phyloP scores from a whole-genome alignment of 805 yeast species.

The Ogataea trehalophila region DNA sequence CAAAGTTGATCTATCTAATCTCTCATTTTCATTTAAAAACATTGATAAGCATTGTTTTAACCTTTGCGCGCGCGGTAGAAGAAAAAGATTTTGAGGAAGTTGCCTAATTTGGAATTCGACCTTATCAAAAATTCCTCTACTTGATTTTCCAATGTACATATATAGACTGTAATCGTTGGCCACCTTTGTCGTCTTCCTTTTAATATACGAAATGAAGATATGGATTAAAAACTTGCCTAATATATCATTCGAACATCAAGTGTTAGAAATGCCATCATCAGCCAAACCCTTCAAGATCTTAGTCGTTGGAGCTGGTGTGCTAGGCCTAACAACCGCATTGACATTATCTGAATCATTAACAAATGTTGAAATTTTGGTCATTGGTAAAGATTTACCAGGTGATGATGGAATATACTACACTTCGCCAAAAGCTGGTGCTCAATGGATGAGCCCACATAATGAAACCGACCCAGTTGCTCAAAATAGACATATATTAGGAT shows the following conservation, averaged over 20 bases:
- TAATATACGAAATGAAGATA: no score
- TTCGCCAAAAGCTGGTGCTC: conserved; percentile 70
- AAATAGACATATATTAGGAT: conserved; percentile 33
- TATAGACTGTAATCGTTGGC: no score
- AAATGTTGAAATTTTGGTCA: conserved; percentile 34
- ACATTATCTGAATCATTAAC: conserved; percentile 27
- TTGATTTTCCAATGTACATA: no score
- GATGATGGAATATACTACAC: conserved; percentile 47
- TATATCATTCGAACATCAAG: background rate
- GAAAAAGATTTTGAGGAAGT: no score
- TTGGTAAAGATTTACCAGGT: conserved; percentile 50
- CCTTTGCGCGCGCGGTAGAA: no score
- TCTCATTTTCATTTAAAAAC: no score
- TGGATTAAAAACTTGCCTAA: no score
- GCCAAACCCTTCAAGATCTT: conserved; percentile 11
- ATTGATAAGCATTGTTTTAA: no score
- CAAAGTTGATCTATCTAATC: no score
- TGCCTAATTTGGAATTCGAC: no score
- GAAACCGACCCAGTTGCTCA: conserved; percentile 5
- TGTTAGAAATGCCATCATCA: background rate
- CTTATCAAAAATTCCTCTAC: no score
- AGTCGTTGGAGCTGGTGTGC: conserved; percentile 17
- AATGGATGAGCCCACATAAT: conserved; percentile 48
- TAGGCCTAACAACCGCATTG: conserved; percentile 35
- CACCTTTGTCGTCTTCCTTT: no score